A percentile compares a stretch with the other conserved stretches of the same genome.
These are phyloP conservation scores for Yamadazyma dushanensis DNA, from an alignment of 1,139 yeast species.

Conservation along the genomic window DNA sequence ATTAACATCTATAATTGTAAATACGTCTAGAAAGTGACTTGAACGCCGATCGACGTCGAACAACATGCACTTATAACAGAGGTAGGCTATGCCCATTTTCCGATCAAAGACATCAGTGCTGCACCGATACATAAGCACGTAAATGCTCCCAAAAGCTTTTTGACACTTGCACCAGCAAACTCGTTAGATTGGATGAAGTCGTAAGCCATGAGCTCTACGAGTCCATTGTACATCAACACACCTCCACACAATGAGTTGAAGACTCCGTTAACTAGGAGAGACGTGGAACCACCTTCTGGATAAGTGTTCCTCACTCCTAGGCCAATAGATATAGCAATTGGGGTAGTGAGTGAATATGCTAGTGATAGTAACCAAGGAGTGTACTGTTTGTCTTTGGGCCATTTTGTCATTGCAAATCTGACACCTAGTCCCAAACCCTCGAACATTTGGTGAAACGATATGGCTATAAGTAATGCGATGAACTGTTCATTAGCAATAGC, in stretches of 20 bases:
- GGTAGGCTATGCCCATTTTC: constrained; percentile 45
- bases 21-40: too few species aligned
- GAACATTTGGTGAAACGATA: constrained; percentile 40
- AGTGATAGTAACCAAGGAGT: constrained; percentile 37
- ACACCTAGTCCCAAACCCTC: constrained; percentile 44
- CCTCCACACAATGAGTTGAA: constrained; percentile 43
- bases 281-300: constrained; percentile 32
- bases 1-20: too few species aligned
- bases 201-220: constrained; percentile 43
- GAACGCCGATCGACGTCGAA: too few species aligned
- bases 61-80: too few species aligned
- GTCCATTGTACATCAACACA: constrained; percentile 36
- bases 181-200: constrained; percentile 17
- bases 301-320: constrained; percentile 35
- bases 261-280: constrained; percentile 36
- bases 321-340: constrained; percentile 38
- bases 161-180: neutral
- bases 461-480: constrained; percentile 32
- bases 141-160: constrained; percentile 4
- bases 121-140: constrained; percentile 5
- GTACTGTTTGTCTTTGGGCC: constrained; percentile 31
- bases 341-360: constrained; percentile 35
- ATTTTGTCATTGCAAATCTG: constrained; percentile 35
- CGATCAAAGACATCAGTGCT: constrained; percentile 37
- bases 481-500: constrained; percentile 42